Conservation (phyloP, 371 early-diverging fungal species). For the Cokeromyces recurvatus region DNA sequence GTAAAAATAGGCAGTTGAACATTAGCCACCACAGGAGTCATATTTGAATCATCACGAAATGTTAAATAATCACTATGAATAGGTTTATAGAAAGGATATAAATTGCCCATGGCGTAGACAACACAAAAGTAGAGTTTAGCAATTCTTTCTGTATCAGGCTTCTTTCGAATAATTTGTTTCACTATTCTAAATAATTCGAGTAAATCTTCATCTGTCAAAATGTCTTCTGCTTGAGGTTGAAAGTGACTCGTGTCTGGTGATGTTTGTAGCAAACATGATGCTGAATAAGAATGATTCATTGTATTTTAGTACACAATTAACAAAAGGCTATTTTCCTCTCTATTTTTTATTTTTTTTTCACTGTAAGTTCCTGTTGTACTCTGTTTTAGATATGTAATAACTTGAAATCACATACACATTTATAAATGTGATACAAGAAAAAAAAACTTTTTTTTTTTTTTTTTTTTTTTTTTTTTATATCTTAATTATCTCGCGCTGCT, state of each 20-base stretch:
- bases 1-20: slow-evolving; percentile 13
- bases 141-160: slow-evolving; percentile 31
- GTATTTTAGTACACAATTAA: no score
- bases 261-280: slow-evolving; percentile 7
- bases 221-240: slow-evolving; percentile 42
- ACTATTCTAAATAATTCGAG: slow-evolving; percentile 41
- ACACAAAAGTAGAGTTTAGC: slow-evolving; percentile 45
- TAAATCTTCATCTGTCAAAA: slow-evolving; percentile 41
- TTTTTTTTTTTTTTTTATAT: no score
- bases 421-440: no score
- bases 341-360: no score
- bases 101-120: slow-evolving; percentile 38
- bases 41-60: slow-evolving; percentile 23
- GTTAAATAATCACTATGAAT: slow-evolving; percentile 28
- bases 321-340: no score
- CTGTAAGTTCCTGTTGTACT: no score
- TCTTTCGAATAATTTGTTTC: slow-evolving; percentile 35
- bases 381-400: no score
- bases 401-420: no score
- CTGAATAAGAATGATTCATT: slow-evolving; percentile 3
- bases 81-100: slow-evolving; percentile 33
- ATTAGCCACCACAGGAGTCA: slow-evolving; percentile 1
- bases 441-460: no score
- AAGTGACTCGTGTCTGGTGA: slow-evolving; percentile 5
- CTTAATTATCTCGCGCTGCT: no score